Percentiles rank a stretch among this genome's conserved stretches.
Conservation (phyloP, 2,329 filamentous ascomycete genomes). For the Orbilia blumenaviensis region DNA sequence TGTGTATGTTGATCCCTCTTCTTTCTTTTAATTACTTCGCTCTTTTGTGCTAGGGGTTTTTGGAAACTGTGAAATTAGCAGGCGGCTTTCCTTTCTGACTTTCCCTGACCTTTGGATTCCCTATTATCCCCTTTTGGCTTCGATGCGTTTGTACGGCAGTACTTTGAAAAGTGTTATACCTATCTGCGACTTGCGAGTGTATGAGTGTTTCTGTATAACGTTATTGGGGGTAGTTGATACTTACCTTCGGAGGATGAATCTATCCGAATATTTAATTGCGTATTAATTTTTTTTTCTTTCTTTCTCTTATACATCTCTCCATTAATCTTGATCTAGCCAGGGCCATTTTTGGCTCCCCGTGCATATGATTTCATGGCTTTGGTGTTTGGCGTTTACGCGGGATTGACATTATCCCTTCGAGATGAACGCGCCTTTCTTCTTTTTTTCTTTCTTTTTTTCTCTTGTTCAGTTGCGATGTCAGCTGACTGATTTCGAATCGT, state of each 20-base stretch:
- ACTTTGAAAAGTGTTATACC: slow-evolving; percentile 25
- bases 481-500: no score
- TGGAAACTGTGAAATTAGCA: slow-evolving; percentile 21
- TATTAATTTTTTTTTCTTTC: no score
- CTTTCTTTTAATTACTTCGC: slow-evolving; percentile 3
- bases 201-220: not conserved
- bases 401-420: not conserved
- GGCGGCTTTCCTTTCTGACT: slow-evolving; percentile 26
- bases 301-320: not conserved
- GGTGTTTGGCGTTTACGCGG: not conserved
- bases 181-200: not conserved
- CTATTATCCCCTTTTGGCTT: slow-evolving; percentile 7
- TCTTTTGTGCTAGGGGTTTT: slow-evolving; percentile 15
- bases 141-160: slow-evolving; percentile 4
- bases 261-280: not conserved
- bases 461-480: no score
- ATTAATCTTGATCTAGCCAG: not conserved
- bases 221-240: not conserved
- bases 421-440: no score
- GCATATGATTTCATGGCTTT: slow-evolving; percentile 5
- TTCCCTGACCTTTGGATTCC: slow-evolving; percentile 9
- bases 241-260: not conserved
- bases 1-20: slow-evolving; percentile 7
- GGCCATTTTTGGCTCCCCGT: not conserved
- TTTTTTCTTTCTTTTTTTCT: not conserved